Evolutionary conservation across 1,284 basidiomycete species (phyloP).

Genomic region (Mycosarcoma mackinlayi): DNA sequence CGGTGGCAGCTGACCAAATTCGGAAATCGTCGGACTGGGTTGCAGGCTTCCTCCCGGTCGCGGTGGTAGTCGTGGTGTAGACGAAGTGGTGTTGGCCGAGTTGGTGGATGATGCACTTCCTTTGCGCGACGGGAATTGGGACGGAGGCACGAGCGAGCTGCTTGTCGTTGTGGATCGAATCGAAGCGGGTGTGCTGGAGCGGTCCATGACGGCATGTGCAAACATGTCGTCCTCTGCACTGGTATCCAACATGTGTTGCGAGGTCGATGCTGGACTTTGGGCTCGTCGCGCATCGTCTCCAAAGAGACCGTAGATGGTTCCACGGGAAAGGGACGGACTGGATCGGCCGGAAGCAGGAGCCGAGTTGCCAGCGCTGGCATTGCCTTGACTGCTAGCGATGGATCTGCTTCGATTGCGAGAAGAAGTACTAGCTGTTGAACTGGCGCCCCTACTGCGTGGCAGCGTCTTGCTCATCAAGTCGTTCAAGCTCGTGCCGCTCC

Average conservation of each 20-base stretch:
- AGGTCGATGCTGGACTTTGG: constrained; percentile 7
- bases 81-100: neutral
- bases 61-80: constrained; percentile 28
- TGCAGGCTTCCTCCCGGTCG: constrained; percentile 18
- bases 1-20: constrained; percentile 31
- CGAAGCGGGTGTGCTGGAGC: constrained; percentile 4
- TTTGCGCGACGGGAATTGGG: constrained; percentile 19
- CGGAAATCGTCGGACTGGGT: constrained; percentile 33
- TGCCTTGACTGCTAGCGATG: neutral
- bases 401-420: constrained; percentile 15
- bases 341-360: constrained; percentile 18
- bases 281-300: neutral
- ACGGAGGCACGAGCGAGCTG: constrained; percentile 5
- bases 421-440: constrained; percentile 1
- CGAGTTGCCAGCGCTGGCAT: neutral
- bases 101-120: constrained; percentile 24
- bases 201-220: constrained; percentile 37
- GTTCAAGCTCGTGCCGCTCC: constrained; percentile 32
- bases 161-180: constrained; percentile 1
- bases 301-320: constrained; percentile 6
- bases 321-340: constrained; percentile 6
- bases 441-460: neutral
- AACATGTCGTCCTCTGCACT: constrained; percentile 37
- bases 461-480: constrained; percentile 27
- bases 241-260: constrained; percentile 29